Base-by-base conservation (phyloP, 345 rosid genomes). In the Eucalyptus pauciflora region DNA sequence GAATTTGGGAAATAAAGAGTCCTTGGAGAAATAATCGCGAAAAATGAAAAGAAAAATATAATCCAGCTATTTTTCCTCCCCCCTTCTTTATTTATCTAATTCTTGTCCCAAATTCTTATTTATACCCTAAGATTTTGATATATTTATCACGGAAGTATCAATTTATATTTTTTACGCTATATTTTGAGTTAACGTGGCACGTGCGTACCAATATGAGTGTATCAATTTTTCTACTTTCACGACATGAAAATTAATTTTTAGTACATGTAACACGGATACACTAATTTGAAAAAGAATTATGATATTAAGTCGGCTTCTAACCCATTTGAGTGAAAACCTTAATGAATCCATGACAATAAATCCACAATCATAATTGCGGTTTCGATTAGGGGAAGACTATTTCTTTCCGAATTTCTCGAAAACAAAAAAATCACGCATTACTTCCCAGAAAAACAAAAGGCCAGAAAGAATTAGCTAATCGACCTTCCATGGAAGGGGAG, bases 121-220 rank as follows among this genome's bases (percentile, higher is more conserved):
- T 52, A 52, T 8, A 52, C 10, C 58, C 25, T 52, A 52, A 52
- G 25, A 52, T 52, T 52, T 52, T 52, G 58, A 52, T 52, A 52
- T 52, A 52, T 17, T 37, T 37, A 9, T 71, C 14, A 71, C 1
- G 1, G 13, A 7, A 9, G 2, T 5, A 17, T 22, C 2, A 1
- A 0, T 31, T 67, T 67, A 9, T 4, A n/a, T 13, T 15, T n/a
- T 14, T 67, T 15, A 7, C 0, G 2, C 2, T 31, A 67, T 7
- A 25, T 67, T 31, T 31, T 62, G 0, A 29, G 16, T 62, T 27
- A 29, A 62, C 4, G 17, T 14, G 1, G 33, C 41, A n/a, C 2
- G 4, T 16, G 80, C 18, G 2, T 4, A 69, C 16, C 69, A 6
- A 60, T 60, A 27, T 12, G 67, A 13, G 15, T 11, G 33, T 27